Conservation (phyloP, 2,329 filamentous ascomycete genomes). For the Malbranchea cinnamomea region DNA sequence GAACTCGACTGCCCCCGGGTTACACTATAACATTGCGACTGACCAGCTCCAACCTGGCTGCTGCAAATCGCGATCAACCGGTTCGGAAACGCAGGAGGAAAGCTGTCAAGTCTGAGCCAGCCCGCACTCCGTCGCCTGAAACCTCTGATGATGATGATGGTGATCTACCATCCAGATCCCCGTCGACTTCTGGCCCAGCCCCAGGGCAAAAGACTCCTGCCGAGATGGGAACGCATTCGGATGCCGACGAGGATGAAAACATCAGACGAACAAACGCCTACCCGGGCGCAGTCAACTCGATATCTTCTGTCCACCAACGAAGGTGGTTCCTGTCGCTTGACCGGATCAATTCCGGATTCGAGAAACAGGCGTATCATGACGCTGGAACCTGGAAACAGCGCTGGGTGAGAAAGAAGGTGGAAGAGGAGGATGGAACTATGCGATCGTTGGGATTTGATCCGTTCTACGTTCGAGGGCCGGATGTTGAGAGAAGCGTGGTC, state of each 20-base stretch:
- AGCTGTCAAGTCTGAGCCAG: constrained; percentile 5
- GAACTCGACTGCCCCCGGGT: constrained; percentile 36
- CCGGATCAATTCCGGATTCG: constrained; percentile 43
- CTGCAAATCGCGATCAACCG: constrained; percentile 13
- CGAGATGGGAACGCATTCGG: constrained; percentile 7
- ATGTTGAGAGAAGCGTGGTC: constrained; percentile 50
- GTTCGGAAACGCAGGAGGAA: constrained; percentile 1
- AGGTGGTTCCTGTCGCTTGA: constrained; percentile 53
- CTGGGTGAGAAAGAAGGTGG: constrained; percentile 16
- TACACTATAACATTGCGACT: constrained; percentile 43
- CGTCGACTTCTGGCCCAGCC: no score
- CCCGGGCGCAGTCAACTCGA: constrained; percentile 47
- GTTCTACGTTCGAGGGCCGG: constrained; percentile 47
- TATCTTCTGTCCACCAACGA: constrained; percentile 52
- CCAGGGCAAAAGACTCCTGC: constrained; percentile 4
- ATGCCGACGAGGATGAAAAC: constrained; percentile 34
- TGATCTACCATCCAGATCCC: constrained; percentile 1
- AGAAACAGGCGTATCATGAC: constrained; percentile 6
- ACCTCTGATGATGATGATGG: background rate
- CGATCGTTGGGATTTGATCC: constrained; percentile 32
- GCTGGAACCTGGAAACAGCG: constrained; percentile 1
- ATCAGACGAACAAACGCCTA: constrained; percentile 51
- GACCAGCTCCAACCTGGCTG: constrained; percentile 29
- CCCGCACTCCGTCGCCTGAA: constrained; percentile 6
- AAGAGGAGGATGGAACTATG: constrained; percentile 12